These are phyloP conservation scores for Pseudocercospora vitis DNA, from an alignment of 2,329 filamentous ascomycete genomes.

Conservation along the genomic window DNA sequence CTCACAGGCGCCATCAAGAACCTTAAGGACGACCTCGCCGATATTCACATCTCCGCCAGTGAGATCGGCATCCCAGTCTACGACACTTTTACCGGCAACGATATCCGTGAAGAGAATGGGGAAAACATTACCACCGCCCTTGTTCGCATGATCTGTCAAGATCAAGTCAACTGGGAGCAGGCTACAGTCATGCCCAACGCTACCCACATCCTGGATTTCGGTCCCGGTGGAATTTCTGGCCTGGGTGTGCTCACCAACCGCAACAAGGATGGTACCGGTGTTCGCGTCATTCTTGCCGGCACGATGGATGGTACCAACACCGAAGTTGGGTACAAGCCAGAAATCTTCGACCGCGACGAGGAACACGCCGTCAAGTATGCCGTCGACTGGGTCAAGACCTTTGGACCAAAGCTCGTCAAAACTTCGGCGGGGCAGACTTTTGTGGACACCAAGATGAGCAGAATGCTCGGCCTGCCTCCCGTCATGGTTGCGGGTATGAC, in stretches of 20 bases:
- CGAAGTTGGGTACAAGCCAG: conserved; percentile 96
- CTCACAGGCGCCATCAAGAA: conserved; percentile 76
- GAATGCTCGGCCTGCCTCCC: conserved; percentile 78
- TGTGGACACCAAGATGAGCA: conserved; percentile 95
- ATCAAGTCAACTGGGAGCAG: conserved; percentile 93
- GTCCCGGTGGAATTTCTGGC: conserved; percentile 93
- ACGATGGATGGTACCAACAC: conserved; percentile 85
- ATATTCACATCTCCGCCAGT: conserved; percentile 71
- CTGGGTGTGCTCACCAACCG: conserved; percentile 94
- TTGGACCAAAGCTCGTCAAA: conserved; percentile 87
- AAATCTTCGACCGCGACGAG: conserved; percentile 94
- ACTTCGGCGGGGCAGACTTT: conserved; percentile 86
- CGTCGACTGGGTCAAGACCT: conserved; percentile 96
- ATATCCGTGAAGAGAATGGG: conserved; percentile 66
- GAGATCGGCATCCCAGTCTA: conserved; percentile 82
- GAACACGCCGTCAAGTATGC: conserved; percentile 94
- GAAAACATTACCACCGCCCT: conserved; percentile 83
- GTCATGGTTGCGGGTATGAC: conserved; percentile 95
- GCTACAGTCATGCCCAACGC: conserved; percentile 87
- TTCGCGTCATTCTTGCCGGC: conserved; percentile 92
- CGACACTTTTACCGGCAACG: conserved; percentile 84
- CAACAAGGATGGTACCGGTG: conserved; percentile 98
- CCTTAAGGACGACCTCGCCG: conserved; percentile 83
- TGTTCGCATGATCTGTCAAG: conserved; percentile 89
- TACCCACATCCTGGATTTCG: conserved; percentile 94